A percentile compares a stretch with the other conserved stretches of the same genome.
These are phyloP conservation scores for Ophiosphaerella narmari DNA, from an alignment of 2,329 filamentous ascomycete genomes.

Conservation along the genomic window DNA sequence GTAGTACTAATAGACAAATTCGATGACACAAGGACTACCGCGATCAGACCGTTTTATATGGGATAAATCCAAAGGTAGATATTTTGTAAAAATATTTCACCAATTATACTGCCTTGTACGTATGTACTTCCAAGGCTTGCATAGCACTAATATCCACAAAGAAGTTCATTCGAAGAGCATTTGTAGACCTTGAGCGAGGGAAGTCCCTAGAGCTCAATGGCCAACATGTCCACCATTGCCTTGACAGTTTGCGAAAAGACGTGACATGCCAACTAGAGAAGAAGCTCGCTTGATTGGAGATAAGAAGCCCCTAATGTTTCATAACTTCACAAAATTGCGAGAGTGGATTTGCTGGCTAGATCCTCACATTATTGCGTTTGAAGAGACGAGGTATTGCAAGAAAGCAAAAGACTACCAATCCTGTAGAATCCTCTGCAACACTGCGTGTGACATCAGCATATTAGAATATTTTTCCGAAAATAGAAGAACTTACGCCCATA, in stretches of 20 bases:
- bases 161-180: slow-evolving; percentile 2
- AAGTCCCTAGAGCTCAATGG: neutral
- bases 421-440: slow-evolving; percentile 1
- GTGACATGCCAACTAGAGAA: slow-evolving; percentile 5
- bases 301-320: slow-evolving; percentile 5
- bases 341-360: slow-evolving; percentile 5
- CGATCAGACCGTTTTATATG: slow-evolving; percentile 5
- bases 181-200: neutral
- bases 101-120: slow-evolving; percentile 11
- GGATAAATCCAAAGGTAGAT: slow-evolving; percentile 11
- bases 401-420: slow-evolving; percentile 1
- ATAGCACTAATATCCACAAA: neutral
- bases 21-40: slow-evolving; percentile 5
- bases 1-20: slow-evolving; percentile 6
- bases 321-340: slow-evolving; percentile 1
- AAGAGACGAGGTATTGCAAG: neutral
- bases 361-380: slow-evolving; percentile 1
- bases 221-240: slow-evolving; percentile 6
- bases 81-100: slow-evolving; percentile 12
- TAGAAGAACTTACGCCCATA: slow-evolving; percentile 3
- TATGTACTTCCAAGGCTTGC: neutral
- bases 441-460: neutral
- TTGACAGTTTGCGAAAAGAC: slow-evolving; percentile 7
- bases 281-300: slow-evolving; percentile 1
- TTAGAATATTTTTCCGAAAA: neutral